phyloP scores from a whole-genome alignment of 768 basidiomycete genomes.

The Daedaleopsis sinensis region DNA sequence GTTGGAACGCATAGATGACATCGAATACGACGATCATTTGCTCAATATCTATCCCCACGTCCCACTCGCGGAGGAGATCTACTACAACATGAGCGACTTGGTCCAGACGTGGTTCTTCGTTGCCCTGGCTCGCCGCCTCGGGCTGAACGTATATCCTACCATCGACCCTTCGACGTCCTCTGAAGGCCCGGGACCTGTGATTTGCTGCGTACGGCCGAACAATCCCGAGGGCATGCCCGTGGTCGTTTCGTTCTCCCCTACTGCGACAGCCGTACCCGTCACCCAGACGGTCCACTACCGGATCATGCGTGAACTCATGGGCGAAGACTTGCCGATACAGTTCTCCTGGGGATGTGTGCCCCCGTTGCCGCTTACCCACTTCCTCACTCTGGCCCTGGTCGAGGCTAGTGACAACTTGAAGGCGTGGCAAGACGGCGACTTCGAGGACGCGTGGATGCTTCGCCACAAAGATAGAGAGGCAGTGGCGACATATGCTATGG shows the following conservation, averaged over 20 bases:
- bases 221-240: neutral
- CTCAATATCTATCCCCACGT: constrained; percentile 4
- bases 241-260: neutral
- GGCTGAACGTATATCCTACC: neutral
- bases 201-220: constrained; percentile 3
- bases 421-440: neutral
- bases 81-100: neutral
- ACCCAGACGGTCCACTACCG: neutral
- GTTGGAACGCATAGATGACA: neutral
- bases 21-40: neutral
- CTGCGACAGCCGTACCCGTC: neutral
- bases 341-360: neutral
- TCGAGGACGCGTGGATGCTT: neutral
- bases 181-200: no score
- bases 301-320: neutral
- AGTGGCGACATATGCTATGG: no score
- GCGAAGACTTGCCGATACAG: neutral
- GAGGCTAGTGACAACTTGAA: neutral
- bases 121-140: neutral
- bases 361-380: neutral
- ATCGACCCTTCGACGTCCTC: neutral
- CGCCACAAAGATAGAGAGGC: neutral
- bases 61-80: neutral
- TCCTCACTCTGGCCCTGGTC: neutral
- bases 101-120: constrained; percentile 8